A percentile compares a stretch with the other conserved stretches of the same genome.
Evolutionary conservation across 495 filamentous ascomycete genomes (phyloP).

Genomic region (Penicillium goetzii): DNA sequence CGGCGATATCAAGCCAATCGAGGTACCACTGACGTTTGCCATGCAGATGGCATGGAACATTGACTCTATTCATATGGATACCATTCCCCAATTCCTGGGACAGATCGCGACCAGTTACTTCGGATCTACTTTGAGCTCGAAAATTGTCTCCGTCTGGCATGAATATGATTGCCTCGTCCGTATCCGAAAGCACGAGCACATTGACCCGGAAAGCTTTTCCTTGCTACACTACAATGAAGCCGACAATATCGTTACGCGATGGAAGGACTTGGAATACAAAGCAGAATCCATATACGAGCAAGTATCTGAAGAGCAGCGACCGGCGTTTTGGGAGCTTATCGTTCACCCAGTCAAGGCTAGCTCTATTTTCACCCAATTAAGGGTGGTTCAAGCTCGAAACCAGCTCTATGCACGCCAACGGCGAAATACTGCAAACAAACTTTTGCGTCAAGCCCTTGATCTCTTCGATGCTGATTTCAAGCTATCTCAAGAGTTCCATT

Average conservation of each 20-base stretch:
- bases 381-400: constrained; percentile 64
- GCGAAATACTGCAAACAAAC: constrained; percentile 65
- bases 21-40: constrained; percentile 24
- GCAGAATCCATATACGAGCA: constrained; percentile 59
- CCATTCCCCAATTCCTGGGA: constrained; percentile 58
- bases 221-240: constrained; percentile 74
- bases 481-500: constrained; percentile 65
- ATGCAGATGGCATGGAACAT: constrained; percentile 31
- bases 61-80: constrained; percentile 34
- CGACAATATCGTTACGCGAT: constrained; percentile 64
- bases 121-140: constrained; percentile 48
- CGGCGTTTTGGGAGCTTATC: constrained; percentile 71
- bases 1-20: constrained; percentile 58
- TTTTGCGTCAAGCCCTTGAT: constrained; percentile 61
- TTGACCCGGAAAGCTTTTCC: constrained; percentile 66
- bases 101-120: constrained; percentile 66
- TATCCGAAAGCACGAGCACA: constrained; percentile 69
- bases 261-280: constrained; percentile 56
- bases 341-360: constrained; percentile 69
- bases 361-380: constrained; percentile 62
- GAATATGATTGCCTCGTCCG: constrained; percentile 65
- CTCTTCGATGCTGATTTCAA: constrained; percentile 64
- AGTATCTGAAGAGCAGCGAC: constrained; percentile 7
- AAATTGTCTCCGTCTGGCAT: constrained; percentile 60
- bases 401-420: constrained; percentile 65